phyloP scores from a whole-genome alignment of 2,329 filamentous ascomycete species.

The Pseudogymnoascus sp. region DNA sequence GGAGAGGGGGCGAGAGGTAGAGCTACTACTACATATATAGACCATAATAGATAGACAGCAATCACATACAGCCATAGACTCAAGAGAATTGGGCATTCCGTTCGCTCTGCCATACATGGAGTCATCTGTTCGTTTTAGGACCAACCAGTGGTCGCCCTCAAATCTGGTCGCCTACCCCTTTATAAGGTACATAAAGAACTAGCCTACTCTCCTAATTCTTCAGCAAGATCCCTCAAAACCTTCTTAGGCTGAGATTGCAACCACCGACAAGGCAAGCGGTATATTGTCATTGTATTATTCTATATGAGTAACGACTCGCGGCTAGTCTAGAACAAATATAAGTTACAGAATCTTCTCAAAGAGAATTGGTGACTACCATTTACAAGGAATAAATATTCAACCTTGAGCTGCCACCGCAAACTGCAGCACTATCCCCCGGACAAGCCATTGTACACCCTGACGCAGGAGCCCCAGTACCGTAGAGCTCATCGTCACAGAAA shows the following conservation, averaged over 20 bases:
- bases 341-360: background rate
- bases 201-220: background rate
- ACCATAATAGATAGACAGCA: too few relatives aligned
- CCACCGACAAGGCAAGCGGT: background rate
- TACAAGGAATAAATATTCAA: conserved; percentile 1
- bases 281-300: background rate
- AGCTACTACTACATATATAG: too few relatives aligned
- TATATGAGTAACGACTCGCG: background rate
- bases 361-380: background rate
- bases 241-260: background rate
- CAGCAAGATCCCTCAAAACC: background rate
- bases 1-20: too few relatives aligned
- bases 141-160: too few relatives aligned
- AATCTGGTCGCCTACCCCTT: background rate
- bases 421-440: background rate
- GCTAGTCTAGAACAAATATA: background rate
- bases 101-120: too few relatives aligned
- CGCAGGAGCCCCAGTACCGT: background rate
- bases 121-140: too few relatives aligned
- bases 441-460: background rate
- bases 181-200: background rate
- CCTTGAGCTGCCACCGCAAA: conserved; percentile 3
- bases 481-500: conserved; percentile 5
- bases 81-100: too few relatives aligned
- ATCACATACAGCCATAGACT: background rate